Base-by-base conservation (phyloP, 441 rosid species). In the Populus hybrid region DNA sequence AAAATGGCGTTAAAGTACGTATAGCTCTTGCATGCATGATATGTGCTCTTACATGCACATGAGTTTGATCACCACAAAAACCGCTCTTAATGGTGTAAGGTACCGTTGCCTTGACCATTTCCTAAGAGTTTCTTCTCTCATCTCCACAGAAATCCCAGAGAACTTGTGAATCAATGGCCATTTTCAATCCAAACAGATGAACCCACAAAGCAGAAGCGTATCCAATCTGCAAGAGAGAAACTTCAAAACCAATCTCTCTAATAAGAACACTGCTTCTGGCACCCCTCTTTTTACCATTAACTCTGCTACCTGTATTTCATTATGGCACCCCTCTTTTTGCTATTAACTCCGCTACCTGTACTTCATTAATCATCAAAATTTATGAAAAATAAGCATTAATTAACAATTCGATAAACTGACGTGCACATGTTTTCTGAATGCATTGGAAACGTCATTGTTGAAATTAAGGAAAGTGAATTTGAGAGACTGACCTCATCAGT, bases 81-180 rank as follows among this genome's bases (percentile, higher is more conserved):
- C 82, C 18, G 85, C 72, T 69, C 91, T 87, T 14, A 93, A 61
- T 0, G 90, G 94, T 73, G 87, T 67, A 12, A 85, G 59, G 72
- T 69, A 69, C 72, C 67, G 81, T 36, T 84, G 69, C 53, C 73
- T 82, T 3, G 91, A 90, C 98, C 98, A 94, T 18, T 77, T 87
- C 80, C 69, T 73, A 6, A 94, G 82, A 71, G 88, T 79, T 76
- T 75, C 73, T 71, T 89, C 94, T 81, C 97, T 90, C 70, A 66
- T 89, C 21, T 83, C 79, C 76, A 83, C 11, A n/a, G 97, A 75
- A 72, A 94, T 75, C 46, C 90, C 86, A 24, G 92, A 85, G 83
- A 94, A 92, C n/a, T 81, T 89, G 84, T 82, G 91, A 53, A 94
- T 59, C 66, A 91, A 89, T 3, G 97, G 97, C 94, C 92, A 90